Conservation (phyloP, 805 yeast species). For the Yarrowia bubula region DNA sequence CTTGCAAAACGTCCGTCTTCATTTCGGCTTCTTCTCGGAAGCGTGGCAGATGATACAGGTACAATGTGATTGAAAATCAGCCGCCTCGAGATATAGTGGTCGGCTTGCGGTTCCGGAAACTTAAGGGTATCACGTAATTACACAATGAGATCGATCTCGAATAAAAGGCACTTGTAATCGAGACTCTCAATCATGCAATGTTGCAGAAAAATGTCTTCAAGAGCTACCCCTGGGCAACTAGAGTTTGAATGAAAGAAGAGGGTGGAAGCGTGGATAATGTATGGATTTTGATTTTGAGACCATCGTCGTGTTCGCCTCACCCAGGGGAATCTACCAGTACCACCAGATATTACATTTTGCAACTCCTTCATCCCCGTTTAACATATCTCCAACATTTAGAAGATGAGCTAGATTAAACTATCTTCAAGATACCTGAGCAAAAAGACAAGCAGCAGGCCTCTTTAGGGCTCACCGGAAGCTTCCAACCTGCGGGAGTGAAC, state of each 20-base stretch:
- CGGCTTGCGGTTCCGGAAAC: not conserved
- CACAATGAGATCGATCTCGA: no score
- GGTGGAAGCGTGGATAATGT: no score
- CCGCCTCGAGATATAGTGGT: no score
- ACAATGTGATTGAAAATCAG: no score
- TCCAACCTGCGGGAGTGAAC: constrained; percentile 8
- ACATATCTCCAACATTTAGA: no score
- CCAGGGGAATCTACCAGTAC: not conserved
- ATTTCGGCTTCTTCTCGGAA: constrained; percentile 3
- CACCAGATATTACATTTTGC: no score
- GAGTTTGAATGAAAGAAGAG: not conserved
- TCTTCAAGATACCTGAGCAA: not conserved
- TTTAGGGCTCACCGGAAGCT: constrained; percentile 10
- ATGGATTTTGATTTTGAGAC: not conserved
- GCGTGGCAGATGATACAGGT: not conserved
- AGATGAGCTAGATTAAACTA: not conserved
- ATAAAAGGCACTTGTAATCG: not conserved
- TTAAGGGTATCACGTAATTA: no score
- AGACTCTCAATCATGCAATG: not conserved
- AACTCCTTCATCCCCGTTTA: no score
- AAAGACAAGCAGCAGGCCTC: not conserved
- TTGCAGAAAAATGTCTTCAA: not conserved
- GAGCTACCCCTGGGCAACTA: not conserved
- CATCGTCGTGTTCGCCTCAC: not conserved
- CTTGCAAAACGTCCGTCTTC: not conserved